Conservation (phyloP, 1,284 basidiomycete species). For the Leccinum cinnamomeum region DNA sequence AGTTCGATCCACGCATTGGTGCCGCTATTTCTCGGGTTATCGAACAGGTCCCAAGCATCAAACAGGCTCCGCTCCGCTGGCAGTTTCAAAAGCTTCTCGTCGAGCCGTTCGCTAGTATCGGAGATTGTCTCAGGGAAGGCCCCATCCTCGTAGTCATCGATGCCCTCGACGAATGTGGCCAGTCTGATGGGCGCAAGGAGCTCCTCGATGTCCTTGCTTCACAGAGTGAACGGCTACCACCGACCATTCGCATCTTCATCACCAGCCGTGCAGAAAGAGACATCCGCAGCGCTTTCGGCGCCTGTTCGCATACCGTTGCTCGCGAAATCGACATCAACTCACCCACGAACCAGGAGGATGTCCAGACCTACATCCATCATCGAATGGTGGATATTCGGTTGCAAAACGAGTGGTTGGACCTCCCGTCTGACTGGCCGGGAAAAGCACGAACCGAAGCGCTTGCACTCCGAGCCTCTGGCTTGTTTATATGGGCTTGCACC, state of each 20-base stretch:
- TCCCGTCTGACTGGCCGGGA: slow-evolving; percentile 35
- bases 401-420: slow-evolving; percentile 25
- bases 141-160: slow-evolving; percentile 36
- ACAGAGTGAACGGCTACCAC: slow-evolving; percentile 25
- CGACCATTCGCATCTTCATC: slow-evolving; percentile 32
- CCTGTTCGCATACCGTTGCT: slow-evolving; percentile 15
- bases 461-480: slow-evolving; percentile 28
- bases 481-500: slow-evolving; percentile 40
- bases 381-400: slow-evolving; percentile 26
- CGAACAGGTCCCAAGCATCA: slow-evolving; percentile 31
- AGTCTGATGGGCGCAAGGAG: slow-evolving; percentile 25
- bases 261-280: slow-evolving; percentile 35
- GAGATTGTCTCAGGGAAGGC: slow-evolving; percentile 25
- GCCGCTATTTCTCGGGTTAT: slow-evolving; percentile 28
- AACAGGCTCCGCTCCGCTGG: slow-evolving; percentile 30
- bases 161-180: slow-evolving; percentile 36
- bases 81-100: slow-evolving; percentile 37
- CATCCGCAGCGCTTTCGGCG: slow-evolving; percentile 20
- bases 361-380: slow-evolving; percentile 33
- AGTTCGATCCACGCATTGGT: slow-evolving; percentile 32
- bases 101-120: slow-evolving; percentile 22
- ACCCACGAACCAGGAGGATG: slow-evolving; percentile 26
- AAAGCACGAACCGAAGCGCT: slow-evolving; percentile 18
- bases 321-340: slow-evolving; percentile 32
- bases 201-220: slow-evolving; percentile 27